phyloP scores from a whole-genome alignment of 805 yeast species.

The Nakazawaea wyomingensis region DNA sequence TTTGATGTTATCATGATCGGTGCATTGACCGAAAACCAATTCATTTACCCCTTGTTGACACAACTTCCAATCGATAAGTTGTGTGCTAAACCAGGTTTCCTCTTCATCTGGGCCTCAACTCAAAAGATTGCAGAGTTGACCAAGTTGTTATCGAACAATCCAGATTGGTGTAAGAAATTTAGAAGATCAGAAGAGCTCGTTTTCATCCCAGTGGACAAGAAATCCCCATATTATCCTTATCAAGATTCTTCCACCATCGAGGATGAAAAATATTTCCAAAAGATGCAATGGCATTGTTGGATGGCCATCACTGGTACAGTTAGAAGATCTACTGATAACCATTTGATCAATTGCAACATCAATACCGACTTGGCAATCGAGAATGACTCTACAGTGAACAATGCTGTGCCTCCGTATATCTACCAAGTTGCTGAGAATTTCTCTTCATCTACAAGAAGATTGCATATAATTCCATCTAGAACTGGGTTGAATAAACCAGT shows the following conservation, averaged over 20 bases:
- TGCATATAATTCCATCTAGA: constrained; percentile 78
- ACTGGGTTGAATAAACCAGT: constrained; percentile 63
- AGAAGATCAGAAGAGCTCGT: constrained; percentile 88
- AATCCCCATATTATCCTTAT: constrained; percentile 63
- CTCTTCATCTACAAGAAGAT: constrained; percentile 71
- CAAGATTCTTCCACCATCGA: constrained; percentile 31
- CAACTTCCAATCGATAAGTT: constrained; percentile 67
- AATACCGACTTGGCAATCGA: constrained; percentile 86
- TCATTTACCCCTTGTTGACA: constrained; percentile 54
- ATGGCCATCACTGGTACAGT: constrained; percentile 97
- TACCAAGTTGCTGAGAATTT: constrained; percentile 87
- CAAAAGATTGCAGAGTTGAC: constrained; percentile 62
- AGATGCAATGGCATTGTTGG: constrained; percentile 95
- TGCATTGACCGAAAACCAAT: constrained; percentile 71
- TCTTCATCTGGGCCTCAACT: constrained; percentile 85
- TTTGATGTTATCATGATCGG: constrained; percentile 94
- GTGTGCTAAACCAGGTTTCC: constrained; percentile 79
- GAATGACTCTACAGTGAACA: constrained; percentile 31
- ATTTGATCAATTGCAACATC: constrained; percentile 85
- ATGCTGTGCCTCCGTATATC: constrained; percentile 67
- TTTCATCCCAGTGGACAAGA: constrained; percentile 64
- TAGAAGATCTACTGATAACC: constrained; percentile 75
- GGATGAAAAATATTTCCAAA: constrained; percentile 50
- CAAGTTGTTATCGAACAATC: constrained; percentile 42
- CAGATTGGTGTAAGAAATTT: constrained; percentile 53